Percentiles rank a stretch among this genome's conserved stretches.
These are phyloP conservation scores for Lepidium didymum DNA, from an alignment of 345 rosid species.

Conservation along the genomic window DNA sequence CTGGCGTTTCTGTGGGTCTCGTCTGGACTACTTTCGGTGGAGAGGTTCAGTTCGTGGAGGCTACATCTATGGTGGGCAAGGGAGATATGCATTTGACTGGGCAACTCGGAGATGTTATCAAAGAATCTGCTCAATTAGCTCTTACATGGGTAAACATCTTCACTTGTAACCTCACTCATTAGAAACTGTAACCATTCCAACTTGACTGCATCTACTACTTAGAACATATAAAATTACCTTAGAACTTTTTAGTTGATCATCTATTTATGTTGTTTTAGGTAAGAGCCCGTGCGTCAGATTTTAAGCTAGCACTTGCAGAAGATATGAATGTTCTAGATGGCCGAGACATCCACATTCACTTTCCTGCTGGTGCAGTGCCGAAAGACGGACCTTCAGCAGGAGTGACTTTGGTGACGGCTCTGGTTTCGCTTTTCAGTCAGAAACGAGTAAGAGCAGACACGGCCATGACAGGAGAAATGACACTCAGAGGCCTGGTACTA, in stretches of 20 bases:
- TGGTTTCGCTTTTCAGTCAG: slow-evolving; percentile 82
- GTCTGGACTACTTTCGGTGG: slow-evolving; percentile 99
- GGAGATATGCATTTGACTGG: slow-evolving; percentile 97
- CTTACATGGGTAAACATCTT: slow-evolving; percentile 75
- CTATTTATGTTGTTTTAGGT: slow-evolving; percentile 43
- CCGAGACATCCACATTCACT: slow-evolving; percentile 91
- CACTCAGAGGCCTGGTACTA: slow-evolving; percentile 90
- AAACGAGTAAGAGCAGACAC: slow-evolving; percentile 92
- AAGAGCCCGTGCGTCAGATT: slow-evolving; percentile 86
- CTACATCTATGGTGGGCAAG: slow-evolving; percentile 79
- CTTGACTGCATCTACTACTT: neutral
- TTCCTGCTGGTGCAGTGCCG: slow-evolving; percentile 97
- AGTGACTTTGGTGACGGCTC: slow-evolving; percentile 89
- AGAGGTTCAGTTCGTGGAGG: slow-evolving; percentile 98
- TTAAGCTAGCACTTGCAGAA: slow-evolving; percentile 53
- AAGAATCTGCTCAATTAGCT: slow-evolving; percentile 98
- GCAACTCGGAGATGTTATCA: slow-evolving; percentile 97
- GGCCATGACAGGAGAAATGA: slow-evolving; percentile 99
- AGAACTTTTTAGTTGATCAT: neutral
- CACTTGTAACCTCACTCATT: neutral
- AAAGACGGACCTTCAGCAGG: slow-evolving; percentile 99
- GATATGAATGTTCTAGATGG: slow-evolving; percentile 73
- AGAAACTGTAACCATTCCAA: neutral
- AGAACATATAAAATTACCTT: neutral
- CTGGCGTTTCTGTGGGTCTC: slow-evolving; percentile 93